These are phyloP conservation scores for Adansonia grandidieri DNA, from an alignment of 441 rosid species.

Conservation along the genomic window DNA sequence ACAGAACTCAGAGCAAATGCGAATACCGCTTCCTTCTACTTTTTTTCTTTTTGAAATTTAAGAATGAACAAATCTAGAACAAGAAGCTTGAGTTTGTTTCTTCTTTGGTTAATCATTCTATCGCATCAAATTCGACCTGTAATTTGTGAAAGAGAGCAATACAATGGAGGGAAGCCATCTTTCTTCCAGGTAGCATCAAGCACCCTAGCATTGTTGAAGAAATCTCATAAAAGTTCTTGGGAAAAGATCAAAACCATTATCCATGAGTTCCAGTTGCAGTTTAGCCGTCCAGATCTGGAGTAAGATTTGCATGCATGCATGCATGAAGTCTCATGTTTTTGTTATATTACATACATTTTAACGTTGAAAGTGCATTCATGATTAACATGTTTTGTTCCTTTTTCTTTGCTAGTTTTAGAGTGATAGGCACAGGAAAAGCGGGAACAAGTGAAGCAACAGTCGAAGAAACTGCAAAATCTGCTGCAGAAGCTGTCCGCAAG, in stretches of 20 bases:
- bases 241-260: constrained; percentile 51
- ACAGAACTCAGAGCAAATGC: constrained; percentile 7
- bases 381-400: neutral
- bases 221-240: constrained; percentile 50
- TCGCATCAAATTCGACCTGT: constrained; percentile 22
- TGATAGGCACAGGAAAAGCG: constrained; percentile 42
- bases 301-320: constrained; percentile 29
- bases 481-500: constrained; percentile 44
- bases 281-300: constrained; percentile 65
- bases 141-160: constrained; percentile 25
- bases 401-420: constrained; percentile 49
- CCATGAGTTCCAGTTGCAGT: constrained; percentile 45
- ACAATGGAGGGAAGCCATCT: constrained; percentile 39
- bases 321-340: neutral
- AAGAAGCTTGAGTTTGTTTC: constrained; percentile 8
- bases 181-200: constrained; percentile 36
- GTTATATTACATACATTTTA: too few species aligned
- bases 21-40: neutral
- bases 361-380: neutral
- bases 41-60: neutral
- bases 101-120: constrained; percentile 26
- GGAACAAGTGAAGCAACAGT: constrained; percentile 43
- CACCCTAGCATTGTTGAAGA: constrained; percentile 41
- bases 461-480: constrained; percentile 56
- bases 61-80: constrained; percentile 30